These are phyloP conservation scores for Leptodontidium sp. DNA, from an alignment of 2,329 filamentous ascomycete species.

Conservation along the genomic window DNA sequence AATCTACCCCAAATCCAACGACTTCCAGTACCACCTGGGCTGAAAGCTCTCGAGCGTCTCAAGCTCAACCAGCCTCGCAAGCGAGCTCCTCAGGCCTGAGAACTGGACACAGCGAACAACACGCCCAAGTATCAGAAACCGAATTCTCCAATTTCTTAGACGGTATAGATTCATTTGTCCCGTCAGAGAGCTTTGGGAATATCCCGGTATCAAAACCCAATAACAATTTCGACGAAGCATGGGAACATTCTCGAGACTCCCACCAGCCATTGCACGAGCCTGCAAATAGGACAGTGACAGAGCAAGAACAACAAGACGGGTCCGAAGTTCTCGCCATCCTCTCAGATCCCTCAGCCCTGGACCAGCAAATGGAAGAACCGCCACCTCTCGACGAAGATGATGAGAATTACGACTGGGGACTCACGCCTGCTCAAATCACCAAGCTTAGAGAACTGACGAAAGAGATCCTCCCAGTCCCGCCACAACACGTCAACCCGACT, in stretches of 20 bases:
- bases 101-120: constrained; percentile 38
- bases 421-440: constrained; percentile 39
- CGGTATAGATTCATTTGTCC: constrained; percentile 39
- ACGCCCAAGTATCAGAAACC: constrained; percentile 38
- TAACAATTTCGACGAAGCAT: constrained; percentile 34
- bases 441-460: constrained; percentile 41
- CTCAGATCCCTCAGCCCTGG: constrained; percentile 40
- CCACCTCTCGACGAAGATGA: constrained; percentile 37
- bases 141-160: constrained; percentile 46
- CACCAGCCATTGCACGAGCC: not conserved
- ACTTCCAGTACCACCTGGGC: constrained; percentile 31
- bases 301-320: constrained; percentile 49
- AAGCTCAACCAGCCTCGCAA: constrained; percentile 20
- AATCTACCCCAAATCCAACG: constrained; percentile 31
- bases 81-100: constrained; percentile 29
- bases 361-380: constrained; percentile 36
- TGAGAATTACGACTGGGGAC: constrained; percentile 42
- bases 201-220: constrained; percentile 5
- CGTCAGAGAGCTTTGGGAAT: constrained; percentile 32
- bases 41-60: constrained; percentile 37
- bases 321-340: constrained; percentile 53
- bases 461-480: constrained; percentile 36
- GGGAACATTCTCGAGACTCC: constrained; percentile 33
- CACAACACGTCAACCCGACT: constrained; percentile 32
- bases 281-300: constrained; percentile 29